phyloP scores from a whole-genome alignment of 2,329 filamentous ascomycete species.

The Fusarium algeriense region DNA sequence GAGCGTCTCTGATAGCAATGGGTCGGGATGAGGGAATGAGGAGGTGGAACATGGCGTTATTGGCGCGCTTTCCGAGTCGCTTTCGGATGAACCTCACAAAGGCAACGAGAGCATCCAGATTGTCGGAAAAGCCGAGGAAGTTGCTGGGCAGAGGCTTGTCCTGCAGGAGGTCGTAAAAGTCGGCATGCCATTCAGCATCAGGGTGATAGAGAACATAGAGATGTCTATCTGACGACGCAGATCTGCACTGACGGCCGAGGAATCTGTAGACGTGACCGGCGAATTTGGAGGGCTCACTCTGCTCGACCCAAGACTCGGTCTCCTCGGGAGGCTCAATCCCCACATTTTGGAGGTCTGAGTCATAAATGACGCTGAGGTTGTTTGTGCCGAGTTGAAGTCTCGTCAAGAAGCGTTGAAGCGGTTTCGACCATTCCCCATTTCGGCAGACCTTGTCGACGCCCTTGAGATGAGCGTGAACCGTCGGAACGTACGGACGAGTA shows the following conservation, averaged over 20 bases:
- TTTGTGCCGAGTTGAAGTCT: constrained; percentile 27
- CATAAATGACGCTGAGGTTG: constrained; percentile 29
- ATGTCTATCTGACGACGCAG: constrained; percentile 27
- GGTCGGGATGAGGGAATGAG: constrained; percentile 35
- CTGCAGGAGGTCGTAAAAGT: constrained; percentile 28
- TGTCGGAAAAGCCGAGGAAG: constrained; percentile 35
- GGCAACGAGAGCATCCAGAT: constrained; percentile 33
- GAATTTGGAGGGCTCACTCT: constrained; percentile 27
- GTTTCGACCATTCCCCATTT: constrained; percentile 32
- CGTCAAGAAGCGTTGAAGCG: constrained; percentile 25
- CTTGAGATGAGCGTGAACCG: constrained; percentile 26
- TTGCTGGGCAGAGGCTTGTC: constrained; percentile 33
- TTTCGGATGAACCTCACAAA: constrained; percentile 30
- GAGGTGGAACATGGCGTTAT: constrained; percentile 32
- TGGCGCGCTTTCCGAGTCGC: constrained; percentile 29
- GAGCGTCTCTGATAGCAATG: constrained; percentile 24
- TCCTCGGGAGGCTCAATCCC: constrained; percentile 33
- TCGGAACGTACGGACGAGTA: constrained; percentile 10
- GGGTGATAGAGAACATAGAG: constrained; percentile 36
- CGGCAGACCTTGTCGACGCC: constrained; percentile 30
- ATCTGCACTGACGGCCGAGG: constrained; percentile 23
- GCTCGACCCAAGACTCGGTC: constrained; percentile 19
- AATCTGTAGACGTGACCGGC: constrained; percentile 30
- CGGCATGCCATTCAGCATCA: constrained; percentile 29
- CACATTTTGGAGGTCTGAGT: constrained; percentile 25